Percentiles rank a stretch among this genome's conserved stretches.
These are phyloP conservation scores for Amniculicola lignicola DNA, from an alignment of 495 filamentous ascomycete genomes.

Conservation along the genomic window DNA sequence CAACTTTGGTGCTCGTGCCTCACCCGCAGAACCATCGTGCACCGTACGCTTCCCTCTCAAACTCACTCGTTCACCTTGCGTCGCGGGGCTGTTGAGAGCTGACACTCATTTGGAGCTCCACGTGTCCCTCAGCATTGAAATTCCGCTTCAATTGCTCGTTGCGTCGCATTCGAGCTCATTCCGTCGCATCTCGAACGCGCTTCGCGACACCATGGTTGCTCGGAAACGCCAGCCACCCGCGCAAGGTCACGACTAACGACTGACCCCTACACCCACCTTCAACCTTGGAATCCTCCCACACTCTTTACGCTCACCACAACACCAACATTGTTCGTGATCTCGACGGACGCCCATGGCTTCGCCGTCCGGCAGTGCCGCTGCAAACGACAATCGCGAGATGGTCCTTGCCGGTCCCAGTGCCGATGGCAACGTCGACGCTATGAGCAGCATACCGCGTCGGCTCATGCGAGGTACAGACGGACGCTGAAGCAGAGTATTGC, in stretches of 20 bases:
- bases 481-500: background rate
- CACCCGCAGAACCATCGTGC: background rate
- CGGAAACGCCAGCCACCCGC: constrained; percentile 32
- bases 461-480: constrained; percentile 35
- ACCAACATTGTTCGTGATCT: background rate
- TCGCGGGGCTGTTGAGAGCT: background rate
- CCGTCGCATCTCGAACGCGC: constrained; percentile 6
- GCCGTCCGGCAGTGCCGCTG: constrained; percentile 24
- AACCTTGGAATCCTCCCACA: constrained; percentile 8
- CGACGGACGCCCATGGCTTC: constrained; percentile 31
- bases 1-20: background rate
- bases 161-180: background rate
- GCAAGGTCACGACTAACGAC: constrained; percentile 19
- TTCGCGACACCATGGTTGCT: constrained; percentile 20
- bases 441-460: constrained; percentile 25
- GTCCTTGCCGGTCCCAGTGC: constrained; percentile 24
- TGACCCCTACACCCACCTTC: background rate
- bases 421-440: constrained; percentile 11
- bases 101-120: background rate
- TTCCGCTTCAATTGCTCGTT: background rate
- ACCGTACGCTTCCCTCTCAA: background rate
- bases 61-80: background rate
- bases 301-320: constrained; percentile 4
- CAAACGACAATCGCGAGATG: constrained; percentile 22
- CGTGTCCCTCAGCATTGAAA: background rate